These are phyloP conservation scores for Glycine latifolia DNA, from an alignment of 306 rosid genomes.

Conservation along the genomic window DNA sequence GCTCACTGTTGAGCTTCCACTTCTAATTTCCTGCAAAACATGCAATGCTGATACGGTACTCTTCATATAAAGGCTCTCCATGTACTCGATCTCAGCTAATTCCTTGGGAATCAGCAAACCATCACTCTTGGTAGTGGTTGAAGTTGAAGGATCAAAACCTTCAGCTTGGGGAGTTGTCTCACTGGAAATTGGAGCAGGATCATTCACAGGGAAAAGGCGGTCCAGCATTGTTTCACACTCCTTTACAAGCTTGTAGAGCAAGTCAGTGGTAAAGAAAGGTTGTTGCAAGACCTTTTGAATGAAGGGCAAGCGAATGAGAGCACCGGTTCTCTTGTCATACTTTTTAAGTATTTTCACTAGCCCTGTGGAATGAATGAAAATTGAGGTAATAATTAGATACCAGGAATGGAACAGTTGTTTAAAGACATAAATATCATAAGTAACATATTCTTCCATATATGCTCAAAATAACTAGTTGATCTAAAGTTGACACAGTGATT, in stretches of 20 bases:
- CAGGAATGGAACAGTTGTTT: constrained; percentile 9
- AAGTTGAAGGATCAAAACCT: constrained; percentile 66
- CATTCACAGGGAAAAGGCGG: constrained; percentile 66
- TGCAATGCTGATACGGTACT: constrained; percentile 82
- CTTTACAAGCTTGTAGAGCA: constrained; percentile 91
- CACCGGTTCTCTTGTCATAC: constrained; percentile 98
- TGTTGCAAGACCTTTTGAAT: constrained; percentile 93
- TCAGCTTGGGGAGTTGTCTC: constrained; percentile 60
- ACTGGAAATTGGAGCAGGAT: constrained; percentile 51
- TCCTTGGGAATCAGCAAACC: constrained; percentile 67
- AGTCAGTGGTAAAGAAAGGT: constrained; percentile 93
- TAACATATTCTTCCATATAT: constrained; percentile 25
- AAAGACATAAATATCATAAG: neutral
- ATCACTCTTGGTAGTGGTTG: constrained; percentile 56
- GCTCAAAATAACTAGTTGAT: neutral
- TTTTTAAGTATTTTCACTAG: constrained; percentile 92
- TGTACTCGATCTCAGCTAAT: constrained; percentile 77
- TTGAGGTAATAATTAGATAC: constrained; percentile 22
- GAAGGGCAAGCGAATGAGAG: constrained; percentile 94
- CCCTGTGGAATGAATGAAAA: constrained; percentile 59
- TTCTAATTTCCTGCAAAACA: constrained; percentile 87
- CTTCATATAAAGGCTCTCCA: constrained; percentile 90
- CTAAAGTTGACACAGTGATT: constrained; percentile 4
- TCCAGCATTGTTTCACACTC: constrained; percentile 94
- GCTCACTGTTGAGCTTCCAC: constrained; percentile 88